Conservation (phyloP, 2,329 filamentous ascomycete species). For the Samsoniella hepiali region DNA sequence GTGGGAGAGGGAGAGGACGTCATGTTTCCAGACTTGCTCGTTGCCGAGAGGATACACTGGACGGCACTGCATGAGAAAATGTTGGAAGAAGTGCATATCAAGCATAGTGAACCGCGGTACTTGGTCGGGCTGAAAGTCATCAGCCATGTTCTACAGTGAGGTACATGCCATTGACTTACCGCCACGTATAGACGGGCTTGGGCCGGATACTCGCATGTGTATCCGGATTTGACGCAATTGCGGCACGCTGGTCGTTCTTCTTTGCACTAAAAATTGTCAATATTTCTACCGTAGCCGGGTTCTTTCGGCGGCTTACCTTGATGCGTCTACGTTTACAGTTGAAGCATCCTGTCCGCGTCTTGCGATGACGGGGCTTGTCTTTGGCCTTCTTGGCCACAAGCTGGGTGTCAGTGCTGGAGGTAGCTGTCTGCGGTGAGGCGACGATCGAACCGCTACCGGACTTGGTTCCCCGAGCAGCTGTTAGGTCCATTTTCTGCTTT, state of each 20-base stretch:
- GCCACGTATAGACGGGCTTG: background rate
- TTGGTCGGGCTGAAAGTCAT: background rate
- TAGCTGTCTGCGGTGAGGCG: background rate
- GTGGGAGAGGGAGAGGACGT: constrained; percentile 9
- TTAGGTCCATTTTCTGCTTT: background rate
- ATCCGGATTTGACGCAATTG: constrained; percentile 9
- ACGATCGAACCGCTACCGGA: background rate
- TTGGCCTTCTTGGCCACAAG: background rate
- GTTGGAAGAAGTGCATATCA: constrained; percentile 12
- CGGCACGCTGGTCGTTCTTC: constrained; percentile 3
- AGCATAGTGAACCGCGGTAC: background rate
- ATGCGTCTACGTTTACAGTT: constrained; percentile 10
- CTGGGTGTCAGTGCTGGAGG: background rate
- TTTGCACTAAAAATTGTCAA: background rate
- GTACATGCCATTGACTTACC: background rate
- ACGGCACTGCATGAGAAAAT: constrained; percentile 1
- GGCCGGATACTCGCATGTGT: constrained; percentile 10
- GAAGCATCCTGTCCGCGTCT: constrained; percentile 13
- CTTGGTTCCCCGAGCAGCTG: background rate
- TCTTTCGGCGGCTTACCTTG: background rate
- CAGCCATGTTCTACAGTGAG: background rate
- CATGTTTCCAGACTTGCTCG: constrained; percentile 12
- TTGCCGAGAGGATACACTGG: constrained; percentile 13
- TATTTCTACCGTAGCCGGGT: too few relatives aligned
- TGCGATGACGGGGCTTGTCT: constrained; percentile 14